Percentiles rank a stretch among this genome's conserved stretches.
Conservation (phyloP, 2,329 filamentous ascomycete species). For the Neospermospora avenae region DNA sequence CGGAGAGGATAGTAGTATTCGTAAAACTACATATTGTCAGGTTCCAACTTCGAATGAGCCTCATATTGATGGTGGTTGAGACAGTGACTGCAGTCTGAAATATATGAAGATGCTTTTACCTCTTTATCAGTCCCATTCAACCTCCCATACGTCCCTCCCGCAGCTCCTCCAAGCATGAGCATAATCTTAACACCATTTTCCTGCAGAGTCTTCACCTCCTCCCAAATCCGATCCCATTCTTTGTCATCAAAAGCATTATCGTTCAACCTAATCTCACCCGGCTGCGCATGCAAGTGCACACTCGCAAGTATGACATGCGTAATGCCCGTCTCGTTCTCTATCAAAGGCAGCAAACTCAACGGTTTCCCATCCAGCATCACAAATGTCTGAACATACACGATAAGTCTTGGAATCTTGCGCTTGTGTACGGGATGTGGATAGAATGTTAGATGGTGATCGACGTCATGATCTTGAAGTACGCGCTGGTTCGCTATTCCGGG, state of each 20-base stretch:
- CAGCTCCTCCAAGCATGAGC: slow-evolving; percentile 24
- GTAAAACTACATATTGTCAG: slow-evolving; percentile 52
- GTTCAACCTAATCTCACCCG: slow-evolving; percentile 63
- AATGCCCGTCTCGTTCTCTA: slow-evolving; percentile 49
- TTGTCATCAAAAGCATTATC: slow-evolving; percentile 18
- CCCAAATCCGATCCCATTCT: slow-evolving; percentile 20
- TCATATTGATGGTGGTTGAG: too few species aligned
- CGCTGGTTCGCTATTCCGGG: not conserved
- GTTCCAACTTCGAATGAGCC: too few species aligned
- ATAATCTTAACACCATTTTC: slow-evolving; percentile 23
- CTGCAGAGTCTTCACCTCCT: slow-evolving; percentile 22
- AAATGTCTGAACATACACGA: slow-evolving; percentile 63
- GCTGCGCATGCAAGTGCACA: slow-evolving; percentile 70
- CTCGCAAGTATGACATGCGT: slow-evolving; percentile 85
- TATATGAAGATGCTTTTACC: slow-evolving; percentile 12
- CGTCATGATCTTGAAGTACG: not conserved
- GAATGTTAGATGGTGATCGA: not conserved
- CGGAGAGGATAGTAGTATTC: slow-evolving; percentile 65
- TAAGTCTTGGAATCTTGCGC: slow-evolving; percentile 29
- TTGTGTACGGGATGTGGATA: not conserved
- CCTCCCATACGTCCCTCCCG: slow-evolving; percentile 47
- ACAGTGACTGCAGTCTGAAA: too few species aligned
- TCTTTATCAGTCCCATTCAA: slow-evolving; percentile 50
- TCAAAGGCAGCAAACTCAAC: slow-evolving; percentile 57
- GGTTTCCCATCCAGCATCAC: slow-evolving; percentile 46